phyloP scores from a whole-genome alignment of 2,329 filamentous ascomycete species.

The Colletotrichum orbiculare region DNA sequence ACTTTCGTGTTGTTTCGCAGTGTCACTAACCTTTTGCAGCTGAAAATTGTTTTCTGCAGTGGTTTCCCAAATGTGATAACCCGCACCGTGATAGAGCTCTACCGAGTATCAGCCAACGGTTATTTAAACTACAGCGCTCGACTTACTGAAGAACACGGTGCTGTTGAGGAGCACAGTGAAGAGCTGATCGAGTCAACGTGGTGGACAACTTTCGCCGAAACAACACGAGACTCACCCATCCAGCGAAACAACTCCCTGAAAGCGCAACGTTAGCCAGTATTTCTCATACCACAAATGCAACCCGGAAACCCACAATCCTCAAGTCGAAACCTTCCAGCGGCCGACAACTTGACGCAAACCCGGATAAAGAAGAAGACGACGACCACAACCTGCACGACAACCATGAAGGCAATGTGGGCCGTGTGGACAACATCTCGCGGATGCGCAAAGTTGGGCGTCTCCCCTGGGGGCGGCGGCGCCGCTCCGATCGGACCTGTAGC shows the following conservation, averaged over 20 bases:
- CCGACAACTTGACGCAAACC: constrained; percentile 26
- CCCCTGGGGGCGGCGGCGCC: constrained; percentile 31
- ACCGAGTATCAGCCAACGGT: background rate
- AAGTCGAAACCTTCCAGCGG: constrained; percentile 25
- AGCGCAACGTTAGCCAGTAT: constrained; percentile 4
- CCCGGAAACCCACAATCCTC: constrained; percentile 29
- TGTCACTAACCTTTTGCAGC: constrained; percentile 12
- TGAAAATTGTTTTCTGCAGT: constrained; percentile 13
- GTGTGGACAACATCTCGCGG: constrained; percentile 27
- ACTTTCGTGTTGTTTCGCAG: background rate
- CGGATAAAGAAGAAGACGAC: constrained; percentile 26
- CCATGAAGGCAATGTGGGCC: constrained; percentile 20
- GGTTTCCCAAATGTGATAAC: constrained; percentile 28
- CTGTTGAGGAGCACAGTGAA: constrained; percentile 28
- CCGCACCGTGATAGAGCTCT: constrained; percentile 28
- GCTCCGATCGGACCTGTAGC: constrained; percentile 25
- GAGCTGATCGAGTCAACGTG: constrained; percentile 15
- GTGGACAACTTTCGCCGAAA: background rate
- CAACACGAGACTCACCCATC: constrained; percentile 23
- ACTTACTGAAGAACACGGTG: constrained; percentile 26
- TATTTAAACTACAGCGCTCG: background rate
- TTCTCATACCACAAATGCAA: background rate
- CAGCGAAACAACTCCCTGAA: constrained; percentile 28
- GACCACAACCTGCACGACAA: constrained; percentile 11
- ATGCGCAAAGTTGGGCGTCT: constrained; percentile 31